Evolutionary conservation across 2,329 filamentous ascomycete species (phyloP).

Genomic region (Erysiphe pulchra): DNA sequence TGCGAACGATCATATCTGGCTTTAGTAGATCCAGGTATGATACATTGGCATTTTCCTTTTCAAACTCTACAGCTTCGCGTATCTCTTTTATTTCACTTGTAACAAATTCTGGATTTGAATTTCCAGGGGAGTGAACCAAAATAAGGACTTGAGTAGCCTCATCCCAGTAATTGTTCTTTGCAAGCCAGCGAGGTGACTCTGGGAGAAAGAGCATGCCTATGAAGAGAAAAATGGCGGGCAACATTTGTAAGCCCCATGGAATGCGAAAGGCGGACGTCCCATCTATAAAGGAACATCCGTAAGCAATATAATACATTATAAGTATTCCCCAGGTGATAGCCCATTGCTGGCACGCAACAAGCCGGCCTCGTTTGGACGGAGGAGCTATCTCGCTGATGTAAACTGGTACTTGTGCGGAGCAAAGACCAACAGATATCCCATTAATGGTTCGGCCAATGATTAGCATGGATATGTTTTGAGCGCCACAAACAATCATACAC

Average conservation of each 20-base stretch:
- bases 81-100: constrained; percentile 45
- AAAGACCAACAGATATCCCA: constrained; percentile 34
- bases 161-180: constrained; percentile 48
- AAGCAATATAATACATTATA: constrained; percentile 44
- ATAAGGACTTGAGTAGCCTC: constrained; percentile 34
- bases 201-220: constrained; percentile 50
- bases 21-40: constrained; percentile 47
- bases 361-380: constrained; percentile 28
- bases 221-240: constrained; percentile 54
- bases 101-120: constrained; percentile 39
- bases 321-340: constrained; percentile 43
- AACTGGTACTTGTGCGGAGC: constrained; percentile 39
- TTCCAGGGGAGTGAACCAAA: constrained; percentile 35
- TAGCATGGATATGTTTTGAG: constrained; percentile 26
- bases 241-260: constrained; percentile 52
- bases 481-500: constrained; percentile 30
- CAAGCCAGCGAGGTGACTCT: constrained; percentile 65
- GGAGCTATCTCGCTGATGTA: constrained; percentile 42
- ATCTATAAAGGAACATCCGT: constrained; percentile 34
- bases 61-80: constrained; percentile 50
- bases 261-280: constrained; percentile 51
- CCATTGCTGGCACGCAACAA: constrained; percentile 46
- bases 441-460: constrained; percentile 32
- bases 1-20: constrained; percentile 49
- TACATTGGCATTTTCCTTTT: constrained; percentile 41